Conservation (phyloP, 116 monocot species). For the Papilionanthe hybrid region DNA sequence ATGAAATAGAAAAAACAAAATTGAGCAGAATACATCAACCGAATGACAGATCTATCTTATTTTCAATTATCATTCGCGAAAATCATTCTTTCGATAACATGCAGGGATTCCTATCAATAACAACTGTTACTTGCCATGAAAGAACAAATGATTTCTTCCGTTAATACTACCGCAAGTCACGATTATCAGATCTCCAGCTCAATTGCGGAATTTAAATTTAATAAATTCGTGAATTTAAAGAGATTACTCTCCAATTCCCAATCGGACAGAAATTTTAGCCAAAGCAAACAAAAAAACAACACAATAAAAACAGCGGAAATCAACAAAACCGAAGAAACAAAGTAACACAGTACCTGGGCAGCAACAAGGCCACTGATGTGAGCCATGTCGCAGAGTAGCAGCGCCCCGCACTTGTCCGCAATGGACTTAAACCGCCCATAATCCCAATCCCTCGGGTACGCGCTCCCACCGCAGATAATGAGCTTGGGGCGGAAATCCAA, state of each 20-base stretch:
- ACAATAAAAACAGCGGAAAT: conserved; percentile 30
- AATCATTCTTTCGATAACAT: neutral
- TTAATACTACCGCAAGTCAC: neutral
- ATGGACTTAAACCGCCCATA: conserved; percentile 61
- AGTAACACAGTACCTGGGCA: conserved; percentile 61
- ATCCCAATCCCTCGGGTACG: conserved; percentile 95
- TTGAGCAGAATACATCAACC: too few relatives aligned
- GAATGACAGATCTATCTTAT: neutral
- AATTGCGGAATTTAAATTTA: neutral
- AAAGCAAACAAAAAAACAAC: neutral
- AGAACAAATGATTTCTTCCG: neutral
- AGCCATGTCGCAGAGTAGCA: conserved; percentile 95
- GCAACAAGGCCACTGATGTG: conserved; percentile 97
- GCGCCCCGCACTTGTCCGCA: conserved; percentile 82
- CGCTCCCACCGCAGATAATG: conserved; percentile 78
- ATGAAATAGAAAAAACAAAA: too few relatives aligned
- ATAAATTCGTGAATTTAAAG: neutral
- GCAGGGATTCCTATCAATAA: neutral
- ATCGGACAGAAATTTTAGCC: neutral
- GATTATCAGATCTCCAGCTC: neutral
- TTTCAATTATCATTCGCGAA: neutral
- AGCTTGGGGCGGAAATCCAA: conserved; percentile 54
- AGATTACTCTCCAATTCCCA: neutral
- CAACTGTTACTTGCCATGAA: neutral
- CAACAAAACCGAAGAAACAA: conserved; percentile 11